Base-by-base conservation (phyloP, 108 stramenopile genomes). In the Nitzschia sp. region DNA sequence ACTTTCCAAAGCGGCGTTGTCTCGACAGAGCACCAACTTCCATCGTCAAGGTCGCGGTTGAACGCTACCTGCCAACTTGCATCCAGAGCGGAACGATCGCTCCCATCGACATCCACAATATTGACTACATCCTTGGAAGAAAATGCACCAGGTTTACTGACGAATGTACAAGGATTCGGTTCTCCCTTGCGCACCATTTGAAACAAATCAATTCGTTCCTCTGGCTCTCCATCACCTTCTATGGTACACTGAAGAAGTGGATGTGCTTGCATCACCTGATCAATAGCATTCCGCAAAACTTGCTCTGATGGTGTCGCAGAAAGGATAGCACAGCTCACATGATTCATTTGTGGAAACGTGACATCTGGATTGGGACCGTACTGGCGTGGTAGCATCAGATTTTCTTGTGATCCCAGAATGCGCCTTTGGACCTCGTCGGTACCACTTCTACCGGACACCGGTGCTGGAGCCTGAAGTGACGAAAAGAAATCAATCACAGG, bases 171-270 rank as follows among this genome's bases (percentile, higher is more conserved):
- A 4, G 93, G 93, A 71, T 86, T 69, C 21, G 90, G 87, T 19
- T 94, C 86, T 23, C 90, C 90, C 52, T 81, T 76, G 9, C 93
- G 81, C 0, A 95, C 93, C 93, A 95, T 95, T 69, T 90, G 86
- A 31, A 89, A 81, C 35, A 85, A 53, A 77, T 95, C 93, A 54
- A 90, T 95, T 0, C 93, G 63, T 67, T 87, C 76, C 1, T 76
- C 80, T 3, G 89, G 90, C 66, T 92, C 89, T 3, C 92, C 92
- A 58, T 80, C 75, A 11, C 92, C 92, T 30, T 88, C 85, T 0
- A 92, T 71, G 32, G 68, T 66, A 54, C 67, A 78, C 0, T 83
- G 63, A 19, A 89, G 55, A 26, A 95, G 48, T n/a, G 89, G 91
- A 71, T 90, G 93, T 1, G 89, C 76, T 45, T 79, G 56, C 87